Conservation (phyloP, 257 asterid genomes). For the Sherardia arvensis region DNA sequence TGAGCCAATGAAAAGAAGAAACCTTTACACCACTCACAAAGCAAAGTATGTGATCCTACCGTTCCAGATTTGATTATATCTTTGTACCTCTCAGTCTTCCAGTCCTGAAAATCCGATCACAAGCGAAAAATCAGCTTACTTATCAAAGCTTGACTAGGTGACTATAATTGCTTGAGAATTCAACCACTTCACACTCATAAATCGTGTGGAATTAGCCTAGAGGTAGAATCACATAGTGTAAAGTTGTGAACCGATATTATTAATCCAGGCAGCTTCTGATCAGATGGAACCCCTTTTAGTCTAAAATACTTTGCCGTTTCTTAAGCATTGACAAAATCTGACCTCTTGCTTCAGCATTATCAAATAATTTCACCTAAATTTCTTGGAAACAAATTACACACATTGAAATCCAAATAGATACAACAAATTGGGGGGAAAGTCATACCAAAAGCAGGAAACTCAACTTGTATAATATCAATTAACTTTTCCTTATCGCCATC, state of each 20-base stretch:
- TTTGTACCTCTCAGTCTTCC: constrained; percentile 98
- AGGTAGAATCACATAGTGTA: too few relatives aligned
- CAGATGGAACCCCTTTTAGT: too few relatives aligned
- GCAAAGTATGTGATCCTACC: constrained; percentile 34
- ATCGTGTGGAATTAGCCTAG: too few relatives aligned
- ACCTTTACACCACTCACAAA: neutral
- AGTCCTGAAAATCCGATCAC: constrained; percentile 47
- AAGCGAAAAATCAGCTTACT: neutral
- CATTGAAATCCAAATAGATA: too few relatives aligned
- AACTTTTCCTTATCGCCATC: constrained; percentile 64
- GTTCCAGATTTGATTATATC: constrained; percentile 87
- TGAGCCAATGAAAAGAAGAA: constrained; percentile 7
- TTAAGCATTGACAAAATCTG: too few relatives aligned
- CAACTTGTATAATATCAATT: constrained; percentile 79
- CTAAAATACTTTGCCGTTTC: too few relatives aligned
- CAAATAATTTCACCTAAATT: too few relatives aligned
- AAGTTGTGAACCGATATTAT: too few relatives aligned
- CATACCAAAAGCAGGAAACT: constrained; percentile 6
- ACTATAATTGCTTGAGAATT: neutral
- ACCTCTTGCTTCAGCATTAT: too few relatives aligned
- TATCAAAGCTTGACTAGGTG: neutral
- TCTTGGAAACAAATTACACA: neutral
- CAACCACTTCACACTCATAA: too few relatives aligned
- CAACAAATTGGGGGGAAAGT: neutral
- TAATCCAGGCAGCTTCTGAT: too few relatives aligned